Conservation (phyloP, 768 basidiomycete species). For the Suillus spraguei region DNA sequence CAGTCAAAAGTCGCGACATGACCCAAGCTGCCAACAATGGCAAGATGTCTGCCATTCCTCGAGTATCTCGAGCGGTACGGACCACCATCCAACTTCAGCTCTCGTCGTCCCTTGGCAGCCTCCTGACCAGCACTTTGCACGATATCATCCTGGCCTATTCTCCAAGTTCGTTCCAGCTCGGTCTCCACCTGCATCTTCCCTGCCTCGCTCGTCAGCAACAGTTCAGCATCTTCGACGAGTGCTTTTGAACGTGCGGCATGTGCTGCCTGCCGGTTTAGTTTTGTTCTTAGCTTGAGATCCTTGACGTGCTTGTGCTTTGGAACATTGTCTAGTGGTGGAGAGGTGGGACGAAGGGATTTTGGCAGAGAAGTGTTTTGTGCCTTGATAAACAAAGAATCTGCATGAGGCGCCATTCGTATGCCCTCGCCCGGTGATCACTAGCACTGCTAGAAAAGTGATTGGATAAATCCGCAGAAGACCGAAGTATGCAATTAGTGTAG, state of each 20-base stretch:
- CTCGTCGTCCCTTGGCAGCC: slow-evolving; percentile 73
- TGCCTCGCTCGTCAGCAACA: slow-evolving; percentile 66
- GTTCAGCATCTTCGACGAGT: slow-evolving; percentile 69
- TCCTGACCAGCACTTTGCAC: slow-evolving; percentile 65
- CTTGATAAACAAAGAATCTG: slow-evolving; percentile 77
- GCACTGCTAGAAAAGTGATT: background rate
- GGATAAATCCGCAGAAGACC: background rate
- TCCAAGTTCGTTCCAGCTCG: slow-evolving; percentile 88
- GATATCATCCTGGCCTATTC: slow-evolving; percentile 82
- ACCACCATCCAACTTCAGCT: slow-evolving; percentile 84
- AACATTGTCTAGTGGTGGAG: slow-evolving; percentile 47
- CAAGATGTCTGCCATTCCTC: slow-evolving; percentile 88
- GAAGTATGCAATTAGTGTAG: background rate
- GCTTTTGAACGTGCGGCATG: slow-evolving; percentile 64
- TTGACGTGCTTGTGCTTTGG: slow-evolving; percentile 62
- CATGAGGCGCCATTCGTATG: slow-evolving; percentile 25
- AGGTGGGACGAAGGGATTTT: slow-evolving; percentile 61
- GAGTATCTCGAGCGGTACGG: slow-evolving; percentile 87
- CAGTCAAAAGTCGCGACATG: slow-evolving; percentile 95
- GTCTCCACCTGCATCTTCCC: slow-evolving; percentile 79
- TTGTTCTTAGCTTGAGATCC: slow-evolving; percentile 75
- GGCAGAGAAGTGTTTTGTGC: slow-evolving; percentile 67
- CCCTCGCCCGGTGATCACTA: background rate
- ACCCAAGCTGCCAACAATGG: slow-evolving; percentile 79
- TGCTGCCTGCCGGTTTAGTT: slow-evolving; percentile 62